Evolutionary conservation across 2,329 filamentous ascomycete genomes (phyloP).

Genomic region (Arthrobotrys sinensis): DNA sequence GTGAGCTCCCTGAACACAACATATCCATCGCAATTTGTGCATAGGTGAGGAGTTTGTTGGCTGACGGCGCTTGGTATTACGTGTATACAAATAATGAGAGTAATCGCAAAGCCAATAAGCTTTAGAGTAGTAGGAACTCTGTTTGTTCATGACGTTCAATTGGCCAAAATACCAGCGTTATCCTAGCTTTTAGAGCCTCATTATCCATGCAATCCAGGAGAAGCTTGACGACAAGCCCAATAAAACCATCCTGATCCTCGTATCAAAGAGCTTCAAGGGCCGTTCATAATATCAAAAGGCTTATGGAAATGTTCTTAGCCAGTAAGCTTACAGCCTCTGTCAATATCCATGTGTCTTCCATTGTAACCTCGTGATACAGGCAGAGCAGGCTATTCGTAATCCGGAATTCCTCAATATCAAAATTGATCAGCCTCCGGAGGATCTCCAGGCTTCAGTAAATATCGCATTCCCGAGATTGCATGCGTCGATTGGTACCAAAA

Average conservation of each 20-base stretch:
- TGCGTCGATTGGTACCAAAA: slow-evolving; percentile 4
- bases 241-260: background rate
- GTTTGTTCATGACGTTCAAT: background rate
- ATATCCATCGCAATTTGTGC: background rate
- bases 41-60: background rate
- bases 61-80: background rate
- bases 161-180: background rate
- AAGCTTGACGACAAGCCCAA: background rate
- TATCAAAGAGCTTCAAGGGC: background rate
- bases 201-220: slow-evolving; percentile 14
- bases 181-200: background rate
- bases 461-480: slow-evolving; percentile 9
- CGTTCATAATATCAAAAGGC: background rate
- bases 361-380: slow-evolving; percentile 16
- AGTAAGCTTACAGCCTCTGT: slow-evolving; percentile 8
- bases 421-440: background rate
- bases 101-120: background rate
- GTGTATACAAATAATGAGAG: slow-evolving; percentile 1
- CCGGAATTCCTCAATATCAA: background rate
- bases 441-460: background rate
- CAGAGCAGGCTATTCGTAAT: background rate
- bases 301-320: background rate
- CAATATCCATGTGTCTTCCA: background rate
- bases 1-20: background rate
- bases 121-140: background rate